Evolutionary conservation across 305 asterid genomes (phyloP).

Genomic region (Rubia occidens): DNA sequence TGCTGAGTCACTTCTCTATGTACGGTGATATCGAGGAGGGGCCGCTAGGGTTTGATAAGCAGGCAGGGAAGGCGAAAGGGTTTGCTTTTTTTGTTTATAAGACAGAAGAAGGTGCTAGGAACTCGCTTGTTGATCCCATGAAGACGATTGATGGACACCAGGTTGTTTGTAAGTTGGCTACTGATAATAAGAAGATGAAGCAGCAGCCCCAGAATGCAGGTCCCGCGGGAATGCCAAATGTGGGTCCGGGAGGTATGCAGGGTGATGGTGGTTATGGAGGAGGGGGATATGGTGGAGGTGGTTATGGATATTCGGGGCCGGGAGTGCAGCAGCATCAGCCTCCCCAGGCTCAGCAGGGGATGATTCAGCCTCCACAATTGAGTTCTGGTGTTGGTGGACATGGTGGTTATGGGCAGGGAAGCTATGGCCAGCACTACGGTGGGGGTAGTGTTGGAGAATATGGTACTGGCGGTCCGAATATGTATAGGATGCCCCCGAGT

Average conservation of each 20-base stretch:
- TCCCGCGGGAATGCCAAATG: slow-evolving; percentile 29
- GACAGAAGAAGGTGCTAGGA: slow-evolving; percentile 84
- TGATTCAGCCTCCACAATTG: slow-evolving; percentile 47
- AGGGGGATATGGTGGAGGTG: slow-evolving; percentile 37
- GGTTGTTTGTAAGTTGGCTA: slow-evolving; percentile 79
- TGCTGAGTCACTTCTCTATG: slow-evolving; percentile 56
- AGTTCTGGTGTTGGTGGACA: slow-evolving; percentile 38
- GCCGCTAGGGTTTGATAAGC: slow-evolving; percentile 93
- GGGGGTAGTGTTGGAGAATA: slow-evolving; percentile 48
- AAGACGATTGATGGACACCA: slow-evolving; percentile 83
- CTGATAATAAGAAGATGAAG: slow-evolving; percentile 77
- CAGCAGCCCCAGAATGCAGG: slow-evolving; percentile 48
- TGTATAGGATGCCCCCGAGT: slow-evolving; percentile 59
- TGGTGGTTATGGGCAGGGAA: slow-evolving; percentile 33
- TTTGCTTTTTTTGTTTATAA: slow-evolving; percentile 91
- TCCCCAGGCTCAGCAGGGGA: slow-evolving; percentile 44
- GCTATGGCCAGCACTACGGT: slow-evolving; percentile 48
- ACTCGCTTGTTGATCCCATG: slow-evolving; percentile 62
- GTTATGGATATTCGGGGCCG: slow-evolving; percentile 26
- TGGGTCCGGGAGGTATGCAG: slow-evolving; percentile 24
- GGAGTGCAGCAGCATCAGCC: slow-evolving; percentile 52
- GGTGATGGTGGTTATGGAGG: slow-evolving; percentile 41
- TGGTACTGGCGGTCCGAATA: slow-evolving; percentile 35
- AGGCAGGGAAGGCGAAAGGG: slow-evolving; percentile 82
- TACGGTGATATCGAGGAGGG: slow-evolving; percentile 98